Evolutionary conservation across 805 yeast species (phyloP).

Genomic region (Zygosaccharomyces gambellarensis): DNA sequence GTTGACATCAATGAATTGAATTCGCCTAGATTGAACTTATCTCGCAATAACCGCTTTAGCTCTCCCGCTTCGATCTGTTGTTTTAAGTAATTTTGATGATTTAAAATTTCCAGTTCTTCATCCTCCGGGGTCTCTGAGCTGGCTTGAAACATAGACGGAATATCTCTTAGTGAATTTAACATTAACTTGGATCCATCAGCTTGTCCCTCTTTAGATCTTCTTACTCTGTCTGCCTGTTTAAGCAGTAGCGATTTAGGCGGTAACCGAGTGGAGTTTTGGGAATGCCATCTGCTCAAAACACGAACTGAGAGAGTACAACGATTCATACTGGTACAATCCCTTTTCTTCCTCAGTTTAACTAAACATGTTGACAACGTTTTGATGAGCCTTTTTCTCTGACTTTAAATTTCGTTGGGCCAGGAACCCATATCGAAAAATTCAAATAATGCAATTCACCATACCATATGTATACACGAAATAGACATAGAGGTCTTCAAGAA

Average conservation of each 20-base stretch:
- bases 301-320: not conserved
- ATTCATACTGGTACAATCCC: not conserved
- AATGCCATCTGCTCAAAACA: not conserved
- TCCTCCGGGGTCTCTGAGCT: constrained; percentile 25
- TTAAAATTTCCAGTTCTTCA: constrained; percentile 15
- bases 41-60: constrained; percentile 12
- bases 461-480: not conserved
- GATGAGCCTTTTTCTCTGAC: too few species aligned
- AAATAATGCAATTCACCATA: not conserved
- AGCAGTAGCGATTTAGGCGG: constrained; percentile 22
- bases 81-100: constrained; percentile 7
- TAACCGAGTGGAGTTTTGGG: constrained; percentile 7
- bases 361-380: too few species aligned
- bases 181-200: constrained; percentile 8
- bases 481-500: not conserved
- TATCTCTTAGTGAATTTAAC: constrained; percentile 24
- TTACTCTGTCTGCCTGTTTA: constrained; percentile 21
- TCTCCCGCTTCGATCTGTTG: constrained; percentile 16
- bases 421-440: not conserved
- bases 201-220: constrained; percentile 5
- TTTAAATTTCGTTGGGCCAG: not conserved
- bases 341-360: not conserved
- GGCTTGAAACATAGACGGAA: constrained; percentile 25
- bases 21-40: constrained; percentile 12
- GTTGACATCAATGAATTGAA: constrained; percentile 3